Evolutionary conservation across 1,284 basidiomycete species (phyloP).

Genomic region (Somion occarium): DNA sequence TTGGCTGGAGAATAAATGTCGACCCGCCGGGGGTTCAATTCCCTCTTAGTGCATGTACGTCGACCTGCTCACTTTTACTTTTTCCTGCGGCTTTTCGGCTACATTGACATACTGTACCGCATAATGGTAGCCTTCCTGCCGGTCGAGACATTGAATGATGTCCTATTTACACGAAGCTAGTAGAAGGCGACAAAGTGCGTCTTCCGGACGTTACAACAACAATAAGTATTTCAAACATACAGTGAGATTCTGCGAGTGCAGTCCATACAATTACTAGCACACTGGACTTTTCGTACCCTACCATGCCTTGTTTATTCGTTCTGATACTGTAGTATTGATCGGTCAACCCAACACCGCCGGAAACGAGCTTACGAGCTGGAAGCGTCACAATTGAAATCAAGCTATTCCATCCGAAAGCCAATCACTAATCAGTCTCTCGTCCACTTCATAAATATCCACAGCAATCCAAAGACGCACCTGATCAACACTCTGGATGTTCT

Average conservation of each 20-base stretch:
- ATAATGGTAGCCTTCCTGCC: neutral
- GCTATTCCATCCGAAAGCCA: slow-evolving; percentile 12
- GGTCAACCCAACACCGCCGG: too few species aligned
- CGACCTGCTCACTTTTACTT: neutral
- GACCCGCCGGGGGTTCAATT: slow-evolving; percentile 77
- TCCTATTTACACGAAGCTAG: too few species aligned
- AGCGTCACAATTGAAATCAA: slow-evolving; percentile 25
- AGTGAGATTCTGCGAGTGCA: too few species aligned
- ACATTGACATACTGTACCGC: neutral
- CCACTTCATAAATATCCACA: neutral
- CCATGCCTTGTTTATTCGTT: too few species aligned
- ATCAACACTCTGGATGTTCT: slow-evolving; percentile 31
- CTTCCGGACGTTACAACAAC: too few species aligned
- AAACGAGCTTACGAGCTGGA: slow-evolving; percentile 8
- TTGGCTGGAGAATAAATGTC: slow-evolving; percentile 17
- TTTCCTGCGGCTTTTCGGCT: neutral
- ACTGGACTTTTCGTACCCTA: too few species aligned
- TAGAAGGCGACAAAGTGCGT: too few species aligned
- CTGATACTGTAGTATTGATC: too few species aligned
- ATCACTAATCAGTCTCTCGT: neutral
- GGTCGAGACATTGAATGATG: neutral
- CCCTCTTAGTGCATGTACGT: slow-evolving; percentile 59
- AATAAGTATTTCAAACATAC: too few species aligned
- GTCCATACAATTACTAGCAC: too few species aligned
- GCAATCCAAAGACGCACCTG: slow-evolving; percentile 17